Evolutionary conservation across 768 basidiomycete genomes (phyloP), one percentile per base, ranked within the genome.

Genomic region (Phlebiopsis gigantea): DNA sequence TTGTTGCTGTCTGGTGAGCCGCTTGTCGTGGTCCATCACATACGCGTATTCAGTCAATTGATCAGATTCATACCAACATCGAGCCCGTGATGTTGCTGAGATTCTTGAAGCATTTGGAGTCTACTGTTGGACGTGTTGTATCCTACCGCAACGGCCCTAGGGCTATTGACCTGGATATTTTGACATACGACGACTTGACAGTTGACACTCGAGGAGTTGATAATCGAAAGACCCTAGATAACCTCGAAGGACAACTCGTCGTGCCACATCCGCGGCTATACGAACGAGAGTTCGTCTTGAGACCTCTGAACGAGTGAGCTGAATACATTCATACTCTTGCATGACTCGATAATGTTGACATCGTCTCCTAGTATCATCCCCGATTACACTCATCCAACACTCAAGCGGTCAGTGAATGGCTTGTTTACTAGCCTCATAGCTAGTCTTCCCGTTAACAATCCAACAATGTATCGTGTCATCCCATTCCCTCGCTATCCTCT

Each of bases 241-340:
- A 83, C 60, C 65, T 84, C 15, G 77, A 76, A 24, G 81, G 83
- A 4, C 81, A 95, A 62, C 75, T 99, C 22, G 79, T 91, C 15
- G 74, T 97, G 8, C 97, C 97, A 1, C 97, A 99, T 74, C 84
- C 83, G 4, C 76, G 87, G 29, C 66, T 97, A 15, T 69, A 72
- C 1, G 97, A 98, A 70, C 74, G 97, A 26, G 95, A 98, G 67
- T 99, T 98, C 61, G 95, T 98, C 1, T 71, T 99, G 24, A 73
- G 92, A 8, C 95, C 97, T 10, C 65, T 98, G 43, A 80, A 79
- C 31, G 95, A 99, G 96, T 99, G 62, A 61, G 88, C 76, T 34
- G 57, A n/a, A 41, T 28, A 57, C 10, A 9, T 30, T 17, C 15
- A 12, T n/a, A n/a, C n/a, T n/a, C n/a, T n/a, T n/a, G n/a, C n/a